Conservation (phyloP, 306 rosid species). For the Cicer yamashitae region DNA sequence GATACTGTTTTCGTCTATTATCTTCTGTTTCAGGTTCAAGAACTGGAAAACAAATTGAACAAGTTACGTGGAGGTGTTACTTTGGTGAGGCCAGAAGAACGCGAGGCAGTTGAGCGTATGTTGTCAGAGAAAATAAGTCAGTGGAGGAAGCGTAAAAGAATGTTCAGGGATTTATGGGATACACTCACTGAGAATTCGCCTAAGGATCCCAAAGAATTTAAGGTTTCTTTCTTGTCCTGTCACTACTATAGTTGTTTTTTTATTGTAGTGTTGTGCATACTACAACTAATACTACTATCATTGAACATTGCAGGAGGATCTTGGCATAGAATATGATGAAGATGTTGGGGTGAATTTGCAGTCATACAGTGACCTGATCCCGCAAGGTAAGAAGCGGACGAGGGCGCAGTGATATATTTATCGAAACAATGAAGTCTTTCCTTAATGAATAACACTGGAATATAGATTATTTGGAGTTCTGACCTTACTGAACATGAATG, state of each 20-base stretch:
- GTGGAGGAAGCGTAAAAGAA: conserved; percentile 94
- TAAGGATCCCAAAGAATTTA: conserved; percentile 85
- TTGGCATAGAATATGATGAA: conserved; percentile 83
- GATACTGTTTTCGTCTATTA: conserved; percentile 34
- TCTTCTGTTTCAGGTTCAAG: conserved; percentile 64
- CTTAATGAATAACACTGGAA: conserved; percentile 24
- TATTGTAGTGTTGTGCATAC: background rate
- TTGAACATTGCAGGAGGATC: conserved; percentile 74
- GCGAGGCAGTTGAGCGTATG: conserved; percentile 62
- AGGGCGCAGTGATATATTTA: conserved; percentile 58
- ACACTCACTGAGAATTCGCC: conserved; percentile 90
- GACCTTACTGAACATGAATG: conserved; percentile 20
- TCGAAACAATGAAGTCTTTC: conserved; percentile 35
- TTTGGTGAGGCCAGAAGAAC: conserved; percentile 89
- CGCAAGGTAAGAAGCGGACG: conserved; percentile 62
- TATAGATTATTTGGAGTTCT: conserved; percentile 42
- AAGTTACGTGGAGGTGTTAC: conserved; percentile 82
- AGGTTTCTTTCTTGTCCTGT: conserved; percentile 52
- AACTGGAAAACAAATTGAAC: conserved; percentile 71
- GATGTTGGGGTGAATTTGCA: conserved; percentile 78
- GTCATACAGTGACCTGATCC: conserved; percentile 67
- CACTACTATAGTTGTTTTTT: conserved; percentile 1
- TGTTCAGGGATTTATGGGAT: conserved; percentile 93
- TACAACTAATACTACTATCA: background rate
- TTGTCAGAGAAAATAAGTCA: conserved; percentile 63